Conservation (phyloP, 306 rosid species). For the Pyrus betulifolia region DNA sequence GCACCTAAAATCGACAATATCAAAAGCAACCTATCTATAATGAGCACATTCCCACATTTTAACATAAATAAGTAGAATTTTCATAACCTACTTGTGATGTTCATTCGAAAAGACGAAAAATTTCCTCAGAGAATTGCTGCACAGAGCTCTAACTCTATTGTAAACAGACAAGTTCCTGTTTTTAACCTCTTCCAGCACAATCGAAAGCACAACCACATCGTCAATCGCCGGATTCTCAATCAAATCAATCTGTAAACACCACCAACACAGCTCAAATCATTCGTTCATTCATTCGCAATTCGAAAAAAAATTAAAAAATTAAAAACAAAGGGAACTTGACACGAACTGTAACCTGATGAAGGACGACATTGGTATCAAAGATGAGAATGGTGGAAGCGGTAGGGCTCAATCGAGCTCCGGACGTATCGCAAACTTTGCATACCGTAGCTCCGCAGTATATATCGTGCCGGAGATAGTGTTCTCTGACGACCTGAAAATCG, state of each 20-base stretch:
- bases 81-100: constrained; percentile 57
- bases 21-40: not conserved
- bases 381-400: constrained; percentile 66
- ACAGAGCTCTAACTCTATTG: constrained; percentile 68
- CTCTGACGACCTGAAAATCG: constrained; percentile 65
- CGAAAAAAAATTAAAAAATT: not conserved
- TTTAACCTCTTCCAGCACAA: constrained; percentile 85
- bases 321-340: not conserved
- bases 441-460: constrained; percentile 77
- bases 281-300: not conserved
- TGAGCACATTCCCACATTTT: not conserved
- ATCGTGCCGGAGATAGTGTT: constrained; percentile 85
- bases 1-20: not conserved
- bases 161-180: constrained; percentile 71
- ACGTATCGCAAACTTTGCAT: constrained; percentile 55
- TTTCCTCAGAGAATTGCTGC: constrained; percentile 50
- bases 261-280: not conserved
- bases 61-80: not conserved
- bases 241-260: constrained; percentile 71
- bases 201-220: constrained; percentile 70
- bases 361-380: constrained; percentile 87
- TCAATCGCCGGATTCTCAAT: constrained; percentile 83
- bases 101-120: constrained; percentile 89
- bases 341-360: constrained; percentile 48
- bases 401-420: constrained; percentile 52